A percentile compares a stretch with the other conserved stretches of the same genome.
phyloP scores from a whole-genome alignment of 805 yeast species.

The Nakazawaea pomicola region DNA sequence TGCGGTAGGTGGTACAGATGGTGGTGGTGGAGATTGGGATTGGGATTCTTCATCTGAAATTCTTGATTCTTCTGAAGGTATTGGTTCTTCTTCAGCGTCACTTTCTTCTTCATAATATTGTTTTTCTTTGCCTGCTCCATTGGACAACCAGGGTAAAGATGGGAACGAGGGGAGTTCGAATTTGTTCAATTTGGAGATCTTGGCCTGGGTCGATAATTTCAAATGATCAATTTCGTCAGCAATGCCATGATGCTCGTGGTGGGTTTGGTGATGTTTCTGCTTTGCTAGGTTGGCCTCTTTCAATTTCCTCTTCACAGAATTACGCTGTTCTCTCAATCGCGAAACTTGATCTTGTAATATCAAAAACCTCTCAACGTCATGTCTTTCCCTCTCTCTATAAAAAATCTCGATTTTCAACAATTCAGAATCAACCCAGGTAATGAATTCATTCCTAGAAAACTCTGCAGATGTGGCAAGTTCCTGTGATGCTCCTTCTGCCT shows the following conservation, averaged over 20 bases:
- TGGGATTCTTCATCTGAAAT: slow-evolving; percentile 12
- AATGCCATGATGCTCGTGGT: not conserved
- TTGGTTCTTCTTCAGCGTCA: slow-evolving; percentile 17
- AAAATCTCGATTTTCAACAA: slow-evolving; percentile 56
- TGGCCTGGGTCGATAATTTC: slow-evolving; percentile 10
- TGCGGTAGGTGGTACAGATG: not conserved
- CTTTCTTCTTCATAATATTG: slow-evolving; percentile 30
- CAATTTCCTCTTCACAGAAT: slow-evolving; percentile 18
- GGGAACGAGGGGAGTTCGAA: slow-evolving; percentile 40
- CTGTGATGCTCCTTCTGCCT: too few species aligned
- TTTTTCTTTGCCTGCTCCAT: slow-evolving; percentile 25
- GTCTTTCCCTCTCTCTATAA: slow-evolving; percentile 55
- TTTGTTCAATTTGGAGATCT: slow-evolving; percentile 25
- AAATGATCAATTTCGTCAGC: slow-evolving; percentile 3
- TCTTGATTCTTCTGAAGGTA: not conserved
- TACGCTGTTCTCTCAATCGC: slow-evolving; percentile 53
- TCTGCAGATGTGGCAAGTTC: slow-evolving; percentile 19
- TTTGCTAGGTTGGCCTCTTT: not conserved
- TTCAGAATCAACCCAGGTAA: slow-evolving; percentile 64
- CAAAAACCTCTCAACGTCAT: slow-evolving; percentile 52
- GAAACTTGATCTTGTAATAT: slow-evolving; percentile 65
- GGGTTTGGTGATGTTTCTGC: slow-evolving; percentile 8
- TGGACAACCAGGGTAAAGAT: slow-evolving; percentile 27
- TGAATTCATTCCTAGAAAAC: slow-evolving; percentile 44
- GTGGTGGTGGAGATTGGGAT: not conserved